Evolutionary conservation across 2,329 filamentous ascomycete species (phyloP).

Genomic region (Berkeleyomyces basicola): DNA sequence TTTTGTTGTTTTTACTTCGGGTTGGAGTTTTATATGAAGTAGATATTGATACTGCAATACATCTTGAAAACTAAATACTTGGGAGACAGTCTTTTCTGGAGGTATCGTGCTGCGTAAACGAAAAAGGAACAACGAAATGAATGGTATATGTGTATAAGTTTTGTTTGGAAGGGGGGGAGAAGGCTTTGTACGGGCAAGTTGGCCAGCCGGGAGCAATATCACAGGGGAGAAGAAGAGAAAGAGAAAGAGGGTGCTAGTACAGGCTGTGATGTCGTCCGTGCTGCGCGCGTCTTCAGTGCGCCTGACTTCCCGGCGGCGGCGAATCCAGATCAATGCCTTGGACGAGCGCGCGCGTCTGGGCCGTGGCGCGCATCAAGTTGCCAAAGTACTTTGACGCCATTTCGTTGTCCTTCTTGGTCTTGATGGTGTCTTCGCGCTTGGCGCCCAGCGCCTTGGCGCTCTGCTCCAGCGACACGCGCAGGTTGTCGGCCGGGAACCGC

Average conservation of each 20-base stretch:
- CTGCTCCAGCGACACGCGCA: constrained; percentile 67
- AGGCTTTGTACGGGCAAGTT: background rate
- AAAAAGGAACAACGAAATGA: background rate
- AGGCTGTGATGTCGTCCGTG: background rate
- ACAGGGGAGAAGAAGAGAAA: background rate
- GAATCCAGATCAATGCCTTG: constrained; percentile 38
- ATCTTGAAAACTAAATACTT: background rate
- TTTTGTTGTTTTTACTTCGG: background rate
- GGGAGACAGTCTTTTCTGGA: background rate
- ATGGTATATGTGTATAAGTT: background rate
- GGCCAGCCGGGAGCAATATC: background rate
- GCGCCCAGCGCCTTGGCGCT: constrained; percentile 68
- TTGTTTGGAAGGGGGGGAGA: background rate
- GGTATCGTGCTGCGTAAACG: background rate
- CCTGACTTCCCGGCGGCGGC: constrained; percentile 24
- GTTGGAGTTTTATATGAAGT: background rate
- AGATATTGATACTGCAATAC: background rate
- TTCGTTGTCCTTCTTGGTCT: constrained; percentile 68
- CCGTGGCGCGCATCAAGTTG: constrained; percentile 57
- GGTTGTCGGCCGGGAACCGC: constrained; percentile 69
- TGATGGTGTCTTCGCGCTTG: constrained; percentile 68
- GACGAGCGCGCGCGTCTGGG: constrained; percentile 33
- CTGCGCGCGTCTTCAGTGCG: background rate
- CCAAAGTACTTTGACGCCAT: constrained; percentile 80
- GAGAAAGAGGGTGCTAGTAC: background rate